These are phyloP conservation scores for Yarrowia yakushimensis DNA, from an alignment of 805 yeast species.

Conservation along the genomic window DNA sequence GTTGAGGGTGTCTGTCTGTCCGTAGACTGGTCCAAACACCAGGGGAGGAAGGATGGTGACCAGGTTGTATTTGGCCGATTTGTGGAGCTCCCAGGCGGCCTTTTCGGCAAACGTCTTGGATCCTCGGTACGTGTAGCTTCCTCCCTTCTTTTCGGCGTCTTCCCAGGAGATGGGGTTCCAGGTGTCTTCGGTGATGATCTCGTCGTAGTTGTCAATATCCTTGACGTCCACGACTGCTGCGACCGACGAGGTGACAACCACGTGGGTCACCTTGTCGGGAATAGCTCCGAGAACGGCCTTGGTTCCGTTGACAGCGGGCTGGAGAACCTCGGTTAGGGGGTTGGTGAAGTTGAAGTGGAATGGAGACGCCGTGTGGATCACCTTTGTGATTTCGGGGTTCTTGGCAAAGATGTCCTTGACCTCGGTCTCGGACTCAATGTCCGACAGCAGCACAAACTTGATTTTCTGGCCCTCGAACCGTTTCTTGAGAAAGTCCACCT, in stretches of 20 bases:
- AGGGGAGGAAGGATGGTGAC: constrained; percentile 36
- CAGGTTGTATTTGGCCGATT: constrained; percentile 32
- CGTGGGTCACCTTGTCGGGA: constrained; percentile 40
- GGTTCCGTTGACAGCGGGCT: constrained; percentile 51
- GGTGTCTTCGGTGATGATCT: constrained; percentile 36
- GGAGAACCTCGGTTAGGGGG: constrained; percentile 43
- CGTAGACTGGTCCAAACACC: constrained; percentile 38
- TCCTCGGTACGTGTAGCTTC: constrained; percentile 34
- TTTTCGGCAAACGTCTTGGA: constrained; percentile 56
- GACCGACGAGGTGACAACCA: constrained; percentile 48
- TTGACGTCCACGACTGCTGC: constrained; percentile 44
- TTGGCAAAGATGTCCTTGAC: constrained; percentile 50
- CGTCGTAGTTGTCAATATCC: constrained; percentile 30
- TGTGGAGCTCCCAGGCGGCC: constrained; percentile 53
- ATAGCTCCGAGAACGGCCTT: constrained; percentile 43
- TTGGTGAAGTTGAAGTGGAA: constrained; percentile 37
- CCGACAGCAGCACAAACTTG: constrained; percentile 35
- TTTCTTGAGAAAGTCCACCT: constrained; percentile 40
- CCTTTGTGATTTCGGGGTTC: constrained; percentile 39
- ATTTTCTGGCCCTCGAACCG: constrained; percentile 33
- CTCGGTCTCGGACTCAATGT: constrained; percentile 35
- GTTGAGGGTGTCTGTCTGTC: constrained; percentile 37
- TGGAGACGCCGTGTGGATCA: constrained; percentile 45
- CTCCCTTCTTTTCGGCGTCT: constrained; percentile 24
- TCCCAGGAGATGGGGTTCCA: constrained; percentile 42